phyloP scores from a whole-genome alignment of 164 flowering plant genomes.

The Piper betle region DNA sequence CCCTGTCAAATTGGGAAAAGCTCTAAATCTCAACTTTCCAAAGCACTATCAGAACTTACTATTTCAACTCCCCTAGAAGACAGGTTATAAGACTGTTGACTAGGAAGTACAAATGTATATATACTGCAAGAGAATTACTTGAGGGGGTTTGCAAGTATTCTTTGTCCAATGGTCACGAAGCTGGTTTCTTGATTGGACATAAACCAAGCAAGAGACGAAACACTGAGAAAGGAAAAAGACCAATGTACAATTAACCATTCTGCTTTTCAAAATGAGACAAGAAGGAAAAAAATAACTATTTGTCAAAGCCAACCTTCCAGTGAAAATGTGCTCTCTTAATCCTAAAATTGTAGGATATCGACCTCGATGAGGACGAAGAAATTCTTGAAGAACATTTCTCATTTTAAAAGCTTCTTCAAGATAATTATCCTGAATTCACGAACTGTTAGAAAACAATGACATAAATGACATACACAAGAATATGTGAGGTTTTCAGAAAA shows the following conservation, averaged over 20 bases:
- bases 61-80: not conserved
- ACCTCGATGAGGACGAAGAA: slow-evolving; percentile 12
- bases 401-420: slow-evolving; percentile 38
- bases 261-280: not conserved
- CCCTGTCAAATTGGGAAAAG: slow-evolving; percentile 13
- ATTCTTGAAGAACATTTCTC: slow-evolving; percentile 28
- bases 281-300: not conserved
- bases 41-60: not conserved
- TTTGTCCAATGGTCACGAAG: slow-evolving; percentile 94
- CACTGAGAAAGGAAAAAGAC: slow-evolving; percentile 36
- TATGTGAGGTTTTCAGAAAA: not conserved
- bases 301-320: slow-evolving; percentile 23
- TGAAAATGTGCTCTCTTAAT: slow-evolving; percentile 31
- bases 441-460: not conserved
- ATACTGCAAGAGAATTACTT: slow-evolving; percentile 26
- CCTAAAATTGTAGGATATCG: slow-evolving; percentile 30
- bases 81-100: too few species aligned
- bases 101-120: not conserved
- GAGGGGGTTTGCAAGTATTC: slow-evolving; percentile 78
- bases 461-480: not conserved
- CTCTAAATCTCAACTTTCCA: slow-evolving; percentile 1
- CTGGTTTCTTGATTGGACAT: slow-evolving; percentile 99
- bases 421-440: slow-evolving; percentile 26
- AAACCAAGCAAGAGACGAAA: slow-evolving; percentile 98
- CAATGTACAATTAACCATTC: not conserved